These are phyloP conservation scores for Conticribra guillardii DNA, from an alignment of 108 stramenopile genomes.

Conservation along the genomic window DNA sequence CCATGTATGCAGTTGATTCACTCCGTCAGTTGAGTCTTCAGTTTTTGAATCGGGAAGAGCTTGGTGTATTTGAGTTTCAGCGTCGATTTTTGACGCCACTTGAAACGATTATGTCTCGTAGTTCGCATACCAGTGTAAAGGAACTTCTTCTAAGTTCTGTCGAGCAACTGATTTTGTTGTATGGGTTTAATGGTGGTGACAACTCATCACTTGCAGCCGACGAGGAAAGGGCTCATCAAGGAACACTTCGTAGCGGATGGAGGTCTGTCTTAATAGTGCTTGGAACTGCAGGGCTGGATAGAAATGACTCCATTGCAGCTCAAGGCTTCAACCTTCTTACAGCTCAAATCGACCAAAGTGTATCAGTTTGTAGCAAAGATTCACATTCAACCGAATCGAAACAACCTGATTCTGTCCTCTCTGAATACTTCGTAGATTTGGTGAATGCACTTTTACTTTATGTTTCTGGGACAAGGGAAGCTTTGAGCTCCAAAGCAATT, in stretches of 20 bases:
- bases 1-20: slow-evolving; percentile 98
- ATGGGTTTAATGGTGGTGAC: slow-evolving; percentile 53
- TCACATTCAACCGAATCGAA: slow-evolving; percentile 17
- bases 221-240: slow-evolving; percentile 24
- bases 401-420: slow-evolving; percentile 50
- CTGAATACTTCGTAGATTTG: slow-evolving; percentile 91
- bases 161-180: slow-evolving; percentile 86
- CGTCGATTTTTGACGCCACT: slow-evolving; percentile 94
- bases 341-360: slow-evolving; percentile 58
- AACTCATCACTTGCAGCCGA: slow-evolving; percentile 3
- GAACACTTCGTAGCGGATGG: slow-evolving; percentile 93
- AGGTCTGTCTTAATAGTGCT: slow-evolving; percentile 89
- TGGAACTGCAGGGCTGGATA: slow-evolving; percentile 84
- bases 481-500: slow-evolving; percentile 77
- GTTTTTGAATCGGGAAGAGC: slow-evolving; percentile 94
- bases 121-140: slow-evolving; percentile 72
- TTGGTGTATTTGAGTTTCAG: slow-evolving; percentile 96
- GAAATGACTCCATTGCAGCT: slow-evolving; percentile 70
- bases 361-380: slow-evolving; percentile 21
- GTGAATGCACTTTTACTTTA: slow-evolving; percentile 89
- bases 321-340: slow-evolving; percentile 73
- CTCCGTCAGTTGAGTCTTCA: slow-evolving; percentile 96
- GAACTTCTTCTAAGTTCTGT: slow-evolving; percentile 95
- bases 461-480: slow-evolving; percentile 83
- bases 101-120: slow-evolving; percentile 85